These are phyloP conservation scores for Chrysochromulina parva DNA, from an alignment of 78 protist species.

Conservation along the genomic window DNA sequence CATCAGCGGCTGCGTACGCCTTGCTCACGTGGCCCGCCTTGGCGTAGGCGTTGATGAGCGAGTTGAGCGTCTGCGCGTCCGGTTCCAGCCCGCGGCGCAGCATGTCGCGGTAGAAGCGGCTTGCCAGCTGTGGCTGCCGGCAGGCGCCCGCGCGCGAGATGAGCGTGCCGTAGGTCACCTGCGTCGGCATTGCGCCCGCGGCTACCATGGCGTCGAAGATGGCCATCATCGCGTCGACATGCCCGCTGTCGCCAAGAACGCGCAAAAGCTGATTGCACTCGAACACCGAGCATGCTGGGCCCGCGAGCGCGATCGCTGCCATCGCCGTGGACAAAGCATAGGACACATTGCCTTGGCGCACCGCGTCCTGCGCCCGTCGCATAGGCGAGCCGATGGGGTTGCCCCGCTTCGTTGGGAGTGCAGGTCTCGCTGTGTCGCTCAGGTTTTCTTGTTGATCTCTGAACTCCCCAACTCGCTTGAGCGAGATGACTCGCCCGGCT, in stretches of 20 bases:
- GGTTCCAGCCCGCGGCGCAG: neutral
- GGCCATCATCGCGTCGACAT: neutral
- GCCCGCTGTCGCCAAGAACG: neutral
- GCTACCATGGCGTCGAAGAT: neutral
- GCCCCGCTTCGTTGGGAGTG: too few species aligned
- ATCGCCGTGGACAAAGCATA: too few species aligned
- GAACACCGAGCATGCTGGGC: neutral
- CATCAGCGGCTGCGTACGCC: neutral
- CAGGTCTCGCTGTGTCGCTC: too few species aligned
- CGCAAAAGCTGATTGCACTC: neutral
- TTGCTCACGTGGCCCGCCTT: neutral
- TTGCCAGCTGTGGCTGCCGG: neutral
- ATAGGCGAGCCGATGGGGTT: too few species aligned
- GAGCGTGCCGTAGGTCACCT: conserved; percentile 11
- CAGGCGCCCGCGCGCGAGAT: conserved; percentile 3
- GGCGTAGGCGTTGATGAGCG: conserved; percentile 11
- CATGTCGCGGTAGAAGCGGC: neutral
- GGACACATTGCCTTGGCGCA: too few species aligned
- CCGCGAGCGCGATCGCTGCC: too few species aligned
- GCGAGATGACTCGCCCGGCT: too few species aligned
- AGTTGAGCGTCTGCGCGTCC: conserved; percentile 9
- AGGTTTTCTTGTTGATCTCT: too few species aligned
- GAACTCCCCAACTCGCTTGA: too few species aligned
- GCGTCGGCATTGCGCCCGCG: neutral
- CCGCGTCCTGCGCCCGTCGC: too few species aligned